Conservation (phyloP, 805 yeast species). For the Teunomyces tritomae region DNA sequence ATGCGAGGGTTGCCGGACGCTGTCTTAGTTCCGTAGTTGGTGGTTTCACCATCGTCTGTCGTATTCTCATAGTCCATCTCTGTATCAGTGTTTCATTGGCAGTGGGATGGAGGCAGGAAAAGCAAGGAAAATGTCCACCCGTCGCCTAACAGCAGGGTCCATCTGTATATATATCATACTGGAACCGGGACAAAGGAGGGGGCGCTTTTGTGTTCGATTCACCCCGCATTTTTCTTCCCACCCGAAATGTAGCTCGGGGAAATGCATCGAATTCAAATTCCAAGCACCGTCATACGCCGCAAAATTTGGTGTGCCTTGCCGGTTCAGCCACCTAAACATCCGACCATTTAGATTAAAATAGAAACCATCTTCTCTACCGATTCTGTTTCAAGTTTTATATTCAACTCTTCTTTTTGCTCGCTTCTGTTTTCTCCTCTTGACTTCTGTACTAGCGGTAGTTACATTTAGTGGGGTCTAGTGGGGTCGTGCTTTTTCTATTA, state of each 20-base stretch:
- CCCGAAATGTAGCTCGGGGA: neutral
- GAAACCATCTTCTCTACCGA: too few relatives aligned
- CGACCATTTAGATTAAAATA: too few relatives aligned
- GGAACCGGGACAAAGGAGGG: conserved; percentile 8
- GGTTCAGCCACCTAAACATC: neutral
- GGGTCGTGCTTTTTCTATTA: too few relatives aligned
- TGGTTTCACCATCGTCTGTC: neutral
- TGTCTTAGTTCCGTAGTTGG: conserved; percentile 40
- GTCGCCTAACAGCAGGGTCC: neutral
- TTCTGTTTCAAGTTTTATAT: too few relatives aligned
- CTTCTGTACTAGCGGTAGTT: neutral
- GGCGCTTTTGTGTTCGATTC: conserved; percentile 10
- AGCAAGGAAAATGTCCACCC: too few relatives aligned
- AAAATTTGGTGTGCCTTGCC: neutral
- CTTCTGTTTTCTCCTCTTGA: neutral
- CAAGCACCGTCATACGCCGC: neutral
- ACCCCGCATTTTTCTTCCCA: conserved; percentile 9
- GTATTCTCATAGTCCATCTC: conserved; percentile 1
- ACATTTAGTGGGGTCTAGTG: too few relatives aligned
- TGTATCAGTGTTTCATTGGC: neutral
- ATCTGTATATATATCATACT: conserved; percentile 1
- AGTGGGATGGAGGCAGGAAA: neutral
- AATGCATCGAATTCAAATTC: neutral
- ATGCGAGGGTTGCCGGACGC: conserved; percentile 44
- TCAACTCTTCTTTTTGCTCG: too few relatives aligned